Conservation (phyloP, 371 early-diverging fungal genomes). For the Saksenaea oblongispora region DNA sequence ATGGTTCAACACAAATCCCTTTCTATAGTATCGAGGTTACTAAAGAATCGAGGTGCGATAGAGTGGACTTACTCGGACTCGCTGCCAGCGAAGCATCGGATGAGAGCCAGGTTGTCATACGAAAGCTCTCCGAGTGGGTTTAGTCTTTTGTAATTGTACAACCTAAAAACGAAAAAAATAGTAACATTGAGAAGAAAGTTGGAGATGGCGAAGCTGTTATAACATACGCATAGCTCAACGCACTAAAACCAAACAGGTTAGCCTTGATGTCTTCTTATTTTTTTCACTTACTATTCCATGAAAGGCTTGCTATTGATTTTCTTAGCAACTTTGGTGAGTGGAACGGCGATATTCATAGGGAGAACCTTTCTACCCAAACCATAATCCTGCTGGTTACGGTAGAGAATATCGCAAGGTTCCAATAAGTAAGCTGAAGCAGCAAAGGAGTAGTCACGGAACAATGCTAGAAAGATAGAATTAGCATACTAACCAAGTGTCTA, state of each 20-base stretch:
- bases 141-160: slow-evolving; percentile 80
- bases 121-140: slow-evolving; percentile 57
- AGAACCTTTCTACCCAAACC: slow-evolving; percentile 78
- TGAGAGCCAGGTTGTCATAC: slow-evolving; percentile 75
- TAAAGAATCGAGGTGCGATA: slow-evolving; percentile 59
- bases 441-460: slow-evolving; percentile 88
- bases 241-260: slow-evolving; percentile 17
- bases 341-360: slow-evolving; percentile 81
- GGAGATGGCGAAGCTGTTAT: not conserved
- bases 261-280: not conserved
- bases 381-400: slow-evolving; percentile 68
- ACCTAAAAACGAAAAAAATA: slow-evolving; percentile 30
- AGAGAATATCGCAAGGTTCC: slow-evolving; percentile 85
- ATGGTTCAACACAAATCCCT: slow-evolving; percentile 80
- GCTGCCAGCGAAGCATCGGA: slow-evolving; percentile 77
- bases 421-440: slow-evolving; percentile 86
- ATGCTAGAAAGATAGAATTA: slow-evolving; percentile 40
- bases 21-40: slow-evolving; percentile 61
- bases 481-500: not conserved
- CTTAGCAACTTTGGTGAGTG: slow-evolving; percentile 67
- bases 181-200: not conserved
- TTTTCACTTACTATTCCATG: slow-evolving; percentile 74
- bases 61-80: slow-evolving; percentile 68
- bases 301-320: slow-evolving; percentile 82
- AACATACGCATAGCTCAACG: slow-evolving; percentile 40